A percentile compares a stretch with the other conserved stretches of the same genome.
phyloP scores from a whole-genome alignment of 441 rosid species.

The Arabidopsis hybrid region DNA sequence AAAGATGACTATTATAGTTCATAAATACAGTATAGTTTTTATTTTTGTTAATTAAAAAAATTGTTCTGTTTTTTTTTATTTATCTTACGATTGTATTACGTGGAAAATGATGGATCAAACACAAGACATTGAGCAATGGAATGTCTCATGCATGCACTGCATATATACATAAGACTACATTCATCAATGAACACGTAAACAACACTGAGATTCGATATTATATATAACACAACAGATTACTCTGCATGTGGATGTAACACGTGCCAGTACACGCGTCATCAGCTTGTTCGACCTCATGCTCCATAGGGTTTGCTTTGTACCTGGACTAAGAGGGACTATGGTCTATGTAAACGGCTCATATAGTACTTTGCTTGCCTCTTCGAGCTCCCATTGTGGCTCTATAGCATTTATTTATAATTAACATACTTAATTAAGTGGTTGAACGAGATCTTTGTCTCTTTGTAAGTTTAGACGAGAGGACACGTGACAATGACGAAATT shows the following conservation, averaged over 20 bases:
- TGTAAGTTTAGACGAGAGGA: conserved; percentile 18
- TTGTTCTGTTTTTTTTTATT: neutral
- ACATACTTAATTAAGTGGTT: neutral
- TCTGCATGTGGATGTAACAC: conserved; percentile 6
- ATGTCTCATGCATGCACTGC: conserved; percentile 30
- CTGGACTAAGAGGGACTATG: conserved; percentile 34
- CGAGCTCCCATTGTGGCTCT: conserved; percentile 29
- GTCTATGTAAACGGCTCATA: conserved; percentile 17
- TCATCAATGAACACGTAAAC: conserved; percentile 17
- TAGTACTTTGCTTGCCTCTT: conserved; percentile 35
- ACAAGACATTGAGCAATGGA: conserved; percentile 1
- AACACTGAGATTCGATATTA: conserved; percentile 7
- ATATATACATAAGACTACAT: conserved; percentile 29
- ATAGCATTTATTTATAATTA: neutral
- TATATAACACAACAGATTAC: conserved; percentile 18
- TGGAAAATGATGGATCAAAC: conserved; percentile 13
- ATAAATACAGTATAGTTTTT: too few relatives aligned
- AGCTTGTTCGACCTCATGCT: conserved; percentile 39
- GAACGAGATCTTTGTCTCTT: conserved; percentile 38
- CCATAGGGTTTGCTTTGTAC: conserved; percentile 18
- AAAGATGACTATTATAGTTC: neutral
- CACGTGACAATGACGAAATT: conserved; percentile 9
- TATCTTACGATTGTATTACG: conserved; percentile 12
- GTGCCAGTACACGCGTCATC: conserved; percentile 18
- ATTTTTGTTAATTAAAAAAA: too few relatives aligned